Conservation (phyloP, 805 yeast species). For the Grigorovia humatica region DNA sequence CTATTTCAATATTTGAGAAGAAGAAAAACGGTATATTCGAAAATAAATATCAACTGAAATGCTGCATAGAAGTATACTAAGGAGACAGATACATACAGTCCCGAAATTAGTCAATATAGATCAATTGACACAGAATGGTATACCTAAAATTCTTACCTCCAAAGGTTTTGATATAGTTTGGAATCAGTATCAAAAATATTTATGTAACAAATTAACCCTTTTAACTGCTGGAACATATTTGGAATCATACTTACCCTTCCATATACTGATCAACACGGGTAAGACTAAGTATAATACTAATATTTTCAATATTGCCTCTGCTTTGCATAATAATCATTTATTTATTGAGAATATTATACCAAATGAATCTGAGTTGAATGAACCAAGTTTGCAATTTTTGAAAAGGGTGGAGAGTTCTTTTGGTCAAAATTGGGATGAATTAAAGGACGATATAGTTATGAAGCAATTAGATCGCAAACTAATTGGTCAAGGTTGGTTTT, state of each 20-base stretch:
- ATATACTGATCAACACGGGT: slow-evolving; percentile 57
- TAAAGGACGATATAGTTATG: slow-evolving; percentile 38
- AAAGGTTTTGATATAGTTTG: slow-evolving; percentile 66
- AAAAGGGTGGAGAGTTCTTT: slow-evolving; percentile 29
- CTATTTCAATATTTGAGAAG: no score
- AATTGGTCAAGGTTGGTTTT: slow-evolving; percentile 65
- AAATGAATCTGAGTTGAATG: slow-evolving; percentile 7
- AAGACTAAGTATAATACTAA: slow-evolving; percentile 54
- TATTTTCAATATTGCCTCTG: slow-evolving; percentile 79
- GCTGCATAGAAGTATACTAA: background rate
- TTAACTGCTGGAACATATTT: slow-evolving; percentile 69
- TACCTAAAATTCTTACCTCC: slow-evolving; percentile 23
- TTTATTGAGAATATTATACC: slow-evolving; percentile 52
- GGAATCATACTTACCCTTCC: slow-evolving; percentile 68
- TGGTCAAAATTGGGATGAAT: slow-evolving; percentile 34
- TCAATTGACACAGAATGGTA: slow-evolving; percentile 15
- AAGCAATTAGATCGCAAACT: slow-evolving; percentile 37
- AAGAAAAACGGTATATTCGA: background rate
- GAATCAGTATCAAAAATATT: slow-evolving; percentile 65
- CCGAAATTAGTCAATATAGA: slow-evolving; percentile 20
- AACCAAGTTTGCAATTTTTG: slow-evolving; percentile 30
- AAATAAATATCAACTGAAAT: background rate
- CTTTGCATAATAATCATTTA: slow-evolving; percentile 84
- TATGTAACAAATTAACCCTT: slow-evolving; percentile 49
- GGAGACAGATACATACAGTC: slow-evolving; percentile 16